phyloP scores from a whole-genome alignment of 2,329 filamentous ascomycete genomes.

The Microsporum canis region DNA sequence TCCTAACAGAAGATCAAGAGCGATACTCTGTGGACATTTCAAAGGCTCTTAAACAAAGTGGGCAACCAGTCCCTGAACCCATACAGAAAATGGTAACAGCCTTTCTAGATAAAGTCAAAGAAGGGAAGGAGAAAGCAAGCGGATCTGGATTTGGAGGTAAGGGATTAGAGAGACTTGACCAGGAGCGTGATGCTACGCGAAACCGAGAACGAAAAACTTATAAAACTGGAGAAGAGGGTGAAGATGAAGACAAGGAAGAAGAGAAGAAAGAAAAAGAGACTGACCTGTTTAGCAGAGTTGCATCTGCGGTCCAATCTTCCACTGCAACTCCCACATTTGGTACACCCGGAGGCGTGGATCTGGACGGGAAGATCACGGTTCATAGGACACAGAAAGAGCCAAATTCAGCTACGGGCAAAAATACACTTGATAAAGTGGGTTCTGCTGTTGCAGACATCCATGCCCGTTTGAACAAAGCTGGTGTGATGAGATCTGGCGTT shows the following conservation, averaged over 20 bases:
- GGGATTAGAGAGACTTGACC: conserved; percentile 80
- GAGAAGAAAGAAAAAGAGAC: conserved; percentile 56
- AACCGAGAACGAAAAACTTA: conserved; percentile 78
- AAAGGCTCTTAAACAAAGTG: conserved; percentile 86
- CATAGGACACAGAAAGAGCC: conserved; percentile 54
- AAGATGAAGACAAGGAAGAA: conserved; percentile 56
- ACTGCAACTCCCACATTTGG: conserved; percentile 32
- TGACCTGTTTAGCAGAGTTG: conserved; percentile 47
- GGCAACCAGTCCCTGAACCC: conserved; percentile 64
- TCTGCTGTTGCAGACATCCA: conserved; percentile 90
- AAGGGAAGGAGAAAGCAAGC: conserved; percentile 74
- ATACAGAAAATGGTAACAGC: conserved; percentile 50
- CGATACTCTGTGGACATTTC: conserved; percentile 79
- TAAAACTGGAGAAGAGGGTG: conserved; percentile 77
- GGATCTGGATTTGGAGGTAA: conserved; percentile 89
- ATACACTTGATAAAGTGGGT: conserved; percentile 72
- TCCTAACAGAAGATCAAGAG: conserved; percentile 83
- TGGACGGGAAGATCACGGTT: conserved; percentile 61
- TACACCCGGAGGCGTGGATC: conserved; percentile 47
- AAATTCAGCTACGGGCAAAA: conserved; percentile 38
- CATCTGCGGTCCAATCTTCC: conserved; percentile 53
- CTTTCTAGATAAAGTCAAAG: conserved; percentile 83
- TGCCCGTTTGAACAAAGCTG: conserved; percentile 75
- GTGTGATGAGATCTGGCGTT: conserved; percentile 79
- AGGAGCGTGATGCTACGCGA: conserved; percentile 77